Conservation (phyloP, 2,329 filamentous ascomycete species). For the Cercospora sesami region DNA sequence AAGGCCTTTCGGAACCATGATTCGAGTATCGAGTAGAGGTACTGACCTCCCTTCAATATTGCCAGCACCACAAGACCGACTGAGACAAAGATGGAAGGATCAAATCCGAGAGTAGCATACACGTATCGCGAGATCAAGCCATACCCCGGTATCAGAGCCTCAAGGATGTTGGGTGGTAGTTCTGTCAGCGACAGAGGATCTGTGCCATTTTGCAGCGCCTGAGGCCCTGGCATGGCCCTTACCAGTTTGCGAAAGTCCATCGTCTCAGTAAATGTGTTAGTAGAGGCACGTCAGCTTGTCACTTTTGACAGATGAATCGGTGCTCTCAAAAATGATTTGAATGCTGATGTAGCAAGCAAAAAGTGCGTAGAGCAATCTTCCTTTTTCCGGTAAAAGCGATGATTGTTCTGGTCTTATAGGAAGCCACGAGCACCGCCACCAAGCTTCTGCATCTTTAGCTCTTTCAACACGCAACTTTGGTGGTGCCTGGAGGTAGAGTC, state of each 20-base stretch:
- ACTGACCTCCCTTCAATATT: slow-evolving; percentile 41
- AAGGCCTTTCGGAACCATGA: slow-evolving; percentile 40
- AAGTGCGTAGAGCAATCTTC: not conserved
- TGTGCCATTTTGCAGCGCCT: slow-evolving; percentile 16
- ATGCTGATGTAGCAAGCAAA: not conserved
- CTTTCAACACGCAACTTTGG: not conserved
- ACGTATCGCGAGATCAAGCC: slow-evolving; percentile 49
- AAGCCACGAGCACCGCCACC: slow-evolving; percentile 6
- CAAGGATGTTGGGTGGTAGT: slow-evolving; percentile 50
- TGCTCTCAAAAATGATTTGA: not conserved
- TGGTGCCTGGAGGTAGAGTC: slow-evolving; percentile 13
- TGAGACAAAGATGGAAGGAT: slow-evolving; percentile 51
- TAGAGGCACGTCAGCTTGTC: not conserved
- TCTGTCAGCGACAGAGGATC: slow-evolving; percentile 33
- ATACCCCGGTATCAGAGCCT: slow-evolving; percentile 54
- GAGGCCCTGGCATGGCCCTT: slow-evolving; percentile 23
- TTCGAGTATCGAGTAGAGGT: slow-evolving; percentile 39
- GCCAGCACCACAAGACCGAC: slow-evolving; percentile 47
- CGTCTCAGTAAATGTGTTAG: not conserved
- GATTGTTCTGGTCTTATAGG: slow-evolving; percentile 1
- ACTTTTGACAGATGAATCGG: not conserved
- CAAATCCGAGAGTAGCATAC: slow-evolving; percentile 47
- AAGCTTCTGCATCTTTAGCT: not conserved
- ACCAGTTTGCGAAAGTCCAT: slow-evolving; percentile 36
- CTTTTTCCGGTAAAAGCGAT: not conserved